Base-by-base conservation (phyloP, 2,329 filamentous ascomycete species). In the Penicillium sp. region DNA sequence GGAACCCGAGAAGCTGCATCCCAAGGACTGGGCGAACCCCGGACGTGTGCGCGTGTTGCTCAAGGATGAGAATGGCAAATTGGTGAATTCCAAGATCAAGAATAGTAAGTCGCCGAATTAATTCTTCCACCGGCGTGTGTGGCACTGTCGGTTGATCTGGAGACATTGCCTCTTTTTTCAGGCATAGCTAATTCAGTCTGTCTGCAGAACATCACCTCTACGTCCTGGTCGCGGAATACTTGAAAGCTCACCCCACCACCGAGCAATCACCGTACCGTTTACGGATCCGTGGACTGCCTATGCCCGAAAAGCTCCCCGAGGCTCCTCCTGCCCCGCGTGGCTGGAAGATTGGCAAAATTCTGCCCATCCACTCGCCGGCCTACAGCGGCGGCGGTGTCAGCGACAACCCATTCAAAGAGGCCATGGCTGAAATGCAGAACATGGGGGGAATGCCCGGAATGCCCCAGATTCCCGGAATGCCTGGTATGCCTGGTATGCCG, bases 21-120 rank as follows among this genome's bases (percentile, higher is more conserved):
- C 94, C 6, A 92, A 94, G 75, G 94, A 99, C 77, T 99, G 94
- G 94, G 87, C 88, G 50, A 99, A 99, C 76, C 94, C 94, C 11
- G 94, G 94, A 3, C 82, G 94, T 53, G 89, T 97, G 57, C 85
- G 89, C 62, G 84, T 97, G 44, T 76, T 86, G 66, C 76, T 96
- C 50, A 87, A 76, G 50, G 69, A 81, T 56, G 78, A 82, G 40
- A 64, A 71, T 53, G 82, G 81, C 30, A 73, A 73, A 56, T 65
- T 74, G 41, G 64, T 79, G 33, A 80, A 79, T 56, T 62, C 73
- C 24, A 74, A 73, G 27, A 77, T 89, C 41, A 84, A 84, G 69
- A 89, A 87, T 64, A 89, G 82, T 84, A 73, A 47, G 81, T 75
- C 18, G 33, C 28, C 25, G 22, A 14, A 27, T 18, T 18, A 4